Evolutionary conservation across 2,329 filamentous ascomycete genomes (phyloP).

Genomic region (Fonsecaea pugnacius): DNA sequence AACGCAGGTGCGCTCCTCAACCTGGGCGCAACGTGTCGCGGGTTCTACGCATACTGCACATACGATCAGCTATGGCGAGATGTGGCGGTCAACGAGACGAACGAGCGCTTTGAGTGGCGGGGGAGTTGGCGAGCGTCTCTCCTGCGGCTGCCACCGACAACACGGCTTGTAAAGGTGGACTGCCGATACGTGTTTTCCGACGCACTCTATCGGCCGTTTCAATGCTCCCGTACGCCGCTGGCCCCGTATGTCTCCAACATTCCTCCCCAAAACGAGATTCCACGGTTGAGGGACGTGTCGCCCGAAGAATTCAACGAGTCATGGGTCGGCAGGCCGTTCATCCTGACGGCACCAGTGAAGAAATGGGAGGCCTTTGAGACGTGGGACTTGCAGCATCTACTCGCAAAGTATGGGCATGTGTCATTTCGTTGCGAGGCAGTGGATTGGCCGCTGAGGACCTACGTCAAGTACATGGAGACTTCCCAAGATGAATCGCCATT

Average conservation of each 20-base stretch:
- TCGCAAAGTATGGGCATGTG: slow-evolving; percentile 66
- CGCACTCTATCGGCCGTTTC: slow-evolving; percentile 84
- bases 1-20: slow-evolving; percentile 65
- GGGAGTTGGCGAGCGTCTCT: slow-evolving; percentile 84
- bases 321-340: slow-evolving; percentile 83
- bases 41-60: slow-evolving; percentile 80
- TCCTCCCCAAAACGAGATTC: slow-evolving; percentile 73
- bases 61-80: slow-evolving; percentile 89
- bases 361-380: slow-evolving; percentile 75
- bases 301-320: slow-evolving; percentile 72
- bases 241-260: slow-evolving; percentile 71
- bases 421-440: slow-evolving; percentile 89
- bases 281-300: slow-evolving; percentile 69
- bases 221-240: slow-evolving; percentile 77
- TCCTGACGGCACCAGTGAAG: slow-evolving; percentile 80
- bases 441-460: slow-evolving; percentile 84
- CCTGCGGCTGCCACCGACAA: slow-evolving; percentile 61
- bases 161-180: slow-evolving; percentile 62
- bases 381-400: slow-evolving; percentile 74
- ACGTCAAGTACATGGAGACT: slow-evolving; percentile 78
- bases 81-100: slow-evolving; percentile 65
- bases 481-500: slow-evolving; percentile 84
- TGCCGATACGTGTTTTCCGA: slow-evolving; percentile 87
- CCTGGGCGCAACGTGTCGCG: slow-evolving; percentile 79
- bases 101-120: slow-evolving; percentile 66